These are phyloP conservation scores for Filosporella fistucella DNA, from an alignment of 495 filamentous ascomycete species.

Conservation along the genomic window DNA sequence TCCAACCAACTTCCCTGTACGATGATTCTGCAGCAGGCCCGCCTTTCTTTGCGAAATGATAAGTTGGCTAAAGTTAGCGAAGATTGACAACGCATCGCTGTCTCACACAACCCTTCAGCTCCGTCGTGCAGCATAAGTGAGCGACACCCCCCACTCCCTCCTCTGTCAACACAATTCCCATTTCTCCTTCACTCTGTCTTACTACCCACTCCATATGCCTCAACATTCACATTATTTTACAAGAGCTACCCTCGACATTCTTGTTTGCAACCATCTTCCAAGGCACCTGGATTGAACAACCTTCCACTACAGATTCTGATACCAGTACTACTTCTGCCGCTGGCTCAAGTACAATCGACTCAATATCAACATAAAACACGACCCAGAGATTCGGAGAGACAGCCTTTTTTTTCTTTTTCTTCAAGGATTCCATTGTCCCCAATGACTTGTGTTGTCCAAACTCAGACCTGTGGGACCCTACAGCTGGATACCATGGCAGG, in stretches of 20 bases:
- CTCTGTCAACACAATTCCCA: background rate
- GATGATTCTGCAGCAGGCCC: slow-evolving; percentile 8
- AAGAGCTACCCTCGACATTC: slow-evolving; percentile 4
- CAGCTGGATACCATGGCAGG: slow-evolving; percentile 22
- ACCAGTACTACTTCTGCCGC: slow-evolving; percentile 3
- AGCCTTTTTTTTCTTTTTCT: slow-evolving; percentile 10
- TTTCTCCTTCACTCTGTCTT: background rate
- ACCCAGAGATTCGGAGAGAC: slow-evolving; percentile 6
- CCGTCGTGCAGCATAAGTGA: slow-evolving; percentile 19
- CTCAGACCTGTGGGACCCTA: slow-evolving; percentile 18
- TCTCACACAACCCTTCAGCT: slow-evolving; percentile 11
- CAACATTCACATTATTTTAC: slow-evolving; percentile 4
- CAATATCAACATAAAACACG: background rate
- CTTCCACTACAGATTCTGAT: background rate
- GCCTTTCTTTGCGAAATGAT: slow-evolving; percentile 16
- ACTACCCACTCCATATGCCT: slow-evolving; percentile 3
- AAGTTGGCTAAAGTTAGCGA: slow-evolving; percentile 19
- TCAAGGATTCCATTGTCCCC: slow-evolving; percentile 9
- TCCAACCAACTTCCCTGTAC: slow-evolving; percentile 17
- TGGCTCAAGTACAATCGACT: slow-evolving; percentile 11
- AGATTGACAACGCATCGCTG: slow-evolving; percentile 21
- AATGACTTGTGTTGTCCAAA: slow-evolving; percentile 25
- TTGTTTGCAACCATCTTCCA: slow-evolving; percentile 14
- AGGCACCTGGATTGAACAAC: slow-evolving; percentile 3
- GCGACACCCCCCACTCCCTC: slow-evolving; percentile 9